Base-by-base conservation (phyloP, 2,329 filamentous ascomycete species). In the Chalaropsis ovoidea region DNA sequence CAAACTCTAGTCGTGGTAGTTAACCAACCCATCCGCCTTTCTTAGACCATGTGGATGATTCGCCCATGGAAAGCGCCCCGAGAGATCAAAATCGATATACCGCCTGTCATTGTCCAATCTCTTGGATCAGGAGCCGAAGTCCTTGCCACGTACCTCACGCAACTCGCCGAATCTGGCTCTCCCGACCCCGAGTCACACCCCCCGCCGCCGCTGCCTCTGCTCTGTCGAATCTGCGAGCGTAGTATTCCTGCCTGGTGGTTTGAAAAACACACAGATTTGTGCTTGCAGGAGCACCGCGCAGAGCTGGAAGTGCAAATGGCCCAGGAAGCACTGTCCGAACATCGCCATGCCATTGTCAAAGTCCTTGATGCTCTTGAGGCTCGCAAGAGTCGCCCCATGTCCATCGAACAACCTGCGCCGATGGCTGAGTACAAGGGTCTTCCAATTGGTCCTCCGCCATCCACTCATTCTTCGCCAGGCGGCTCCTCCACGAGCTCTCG, bases 161-260 rank as follows among this genome's bases (percentile, higher is more conserved):
- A 86, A 68, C 81, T 99, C 43, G 90, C 94, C 61, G 94, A 99
- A 73, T 85, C 86, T 49, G 90, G 89, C 62, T 80, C 86, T 35
- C 87, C 88, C 49, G 90, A 89, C 69, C 86, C 88, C 22, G 83
- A 83, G 62, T 85, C 87, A 71, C 86, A 92, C 73, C 86, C 90
- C 10, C 90, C 90, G 4, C 90, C 90, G 2, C 91, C 93, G 0
- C 80, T 86, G 11, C 90, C 91, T 0, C 88, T 97, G 3, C 82
- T 99, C 17, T 99, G 94, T 75, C 90, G 94, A 63, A 97, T 99
- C 65, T 99, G 94, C 75, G 94, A 99, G 74, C 89, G 94, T 64
- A 90, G 96, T 69, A 97, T 99, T 68, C 90, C 90, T 3, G 91
- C 93, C 0, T 99, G 94, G 94, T 99, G 94, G 95, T 99, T 99